Conservation (phyloP, 176 grass and related monocot species). For the Oryza australiensis region DNA sequence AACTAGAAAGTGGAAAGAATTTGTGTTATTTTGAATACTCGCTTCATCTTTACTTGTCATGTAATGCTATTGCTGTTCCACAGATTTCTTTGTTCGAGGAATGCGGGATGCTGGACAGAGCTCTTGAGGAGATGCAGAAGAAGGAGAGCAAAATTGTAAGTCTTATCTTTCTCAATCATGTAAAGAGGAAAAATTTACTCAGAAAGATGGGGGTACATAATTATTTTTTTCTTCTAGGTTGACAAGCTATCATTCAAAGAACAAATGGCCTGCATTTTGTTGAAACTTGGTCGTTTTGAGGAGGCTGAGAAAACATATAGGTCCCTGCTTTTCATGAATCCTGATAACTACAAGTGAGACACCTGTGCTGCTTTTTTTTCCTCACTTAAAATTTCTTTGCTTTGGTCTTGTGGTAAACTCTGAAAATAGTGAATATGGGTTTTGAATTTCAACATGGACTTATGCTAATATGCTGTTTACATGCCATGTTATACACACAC, state of each 20-base stretch:
- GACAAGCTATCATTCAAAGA: slow-evolving; percentile 91
- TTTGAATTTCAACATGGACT: not conserved
- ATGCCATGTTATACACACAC: no score
- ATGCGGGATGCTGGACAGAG: slow-evolving; percentile 77
- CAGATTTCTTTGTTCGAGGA: slow-evolving; percentile 96
- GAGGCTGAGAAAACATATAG: slow-evolving; percentile 81
- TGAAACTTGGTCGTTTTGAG: slow-evolving; percentile 74
- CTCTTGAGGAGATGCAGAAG: slow-evolving; percentile 84
- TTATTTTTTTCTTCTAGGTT: slow-evolving; percentile 56
- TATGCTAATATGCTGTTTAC: not conserved
- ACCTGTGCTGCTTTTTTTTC: not conserved
- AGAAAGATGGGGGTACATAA: not conserved
- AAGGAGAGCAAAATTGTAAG: slow-evolving; percentile 94
- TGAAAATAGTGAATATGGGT: not conserved
- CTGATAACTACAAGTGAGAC: slow-evolving; percentile 93
- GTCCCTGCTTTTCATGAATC: slow-evolving; percentile 94
- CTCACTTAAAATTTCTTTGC: not conserved
- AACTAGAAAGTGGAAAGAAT: not conserved
- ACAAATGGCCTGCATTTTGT: slow-evolving; percentile 88
- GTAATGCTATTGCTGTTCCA: slow-evolving; percentile 32
- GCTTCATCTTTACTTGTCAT: slow-evolving; percentile 27
- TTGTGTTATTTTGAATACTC: not conserved
- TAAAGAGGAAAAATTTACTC: not conserved
- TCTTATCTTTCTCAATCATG: slow-evolving; percentile 15
- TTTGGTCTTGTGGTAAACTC: not conserved